Base-by-base conservation (phyloP, 1,284 basidiomycete genomes). In the Trichosporon ovoides region DNA sequence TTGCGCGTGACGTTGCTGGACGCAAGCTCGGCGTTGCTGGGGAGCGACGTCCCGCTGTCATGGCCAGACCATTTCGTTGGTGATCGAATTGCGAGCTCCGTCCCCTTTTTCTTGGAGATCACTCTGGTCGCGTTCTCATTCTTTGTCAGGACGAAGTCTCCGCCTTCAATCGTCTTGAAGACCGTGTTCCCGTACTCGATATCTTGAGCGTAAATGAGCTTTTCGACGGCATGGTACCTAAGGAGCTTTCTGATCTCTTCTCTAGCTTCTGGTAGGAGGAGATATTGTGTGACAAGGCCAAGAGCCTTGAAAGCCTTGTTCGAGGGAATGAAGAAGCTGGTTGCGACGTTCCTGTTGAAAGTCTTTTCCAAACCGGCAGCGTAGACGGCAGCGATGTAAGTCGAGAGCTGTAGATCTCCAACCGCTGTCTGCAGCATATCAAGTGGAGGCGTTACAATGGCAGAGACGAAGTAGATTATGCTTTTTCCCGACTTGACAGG, bases 391-490 rank as follows among this genome's bases (percentile, higher is more conserved):
- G 92, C 91, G 38, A 98, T 83, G 78, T 94, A 98, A 1, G 87
- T 86, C 0, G 93, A 95, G 19, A 92, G 82, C 37, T 91, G 85
- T 4, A 96, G 81, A 53, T 83, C 83, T 0, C 92, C 89, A 11
- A 96, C 81, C 4, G 91, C 87, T 2, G 89, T 88, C 69, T 89
- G 84, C 36, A 98, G 79, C 14, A 87, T 83, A 71, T 94, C 89
- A 0, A 82, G 79, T 0, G 96, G 96, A 14, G 91, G 89, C 7
- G 84, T 80, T 20, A 98, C 80, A 0, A 93, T 85, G 34, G 86
- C 83, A 0, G 91, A 89, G 46, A 98, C 79, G 66, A 98, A 87
- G 77, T 98, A 99, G 63, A 99, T 87, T 61, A 94, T 72, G 7
- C 87, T 86, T 57, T 88, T 87, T 60, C 89, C 84, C 57, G 87